Evolutionary conservation across 208 protist species (phyloP).

Genomic region (Herpetomonas muscarum): DNA sequence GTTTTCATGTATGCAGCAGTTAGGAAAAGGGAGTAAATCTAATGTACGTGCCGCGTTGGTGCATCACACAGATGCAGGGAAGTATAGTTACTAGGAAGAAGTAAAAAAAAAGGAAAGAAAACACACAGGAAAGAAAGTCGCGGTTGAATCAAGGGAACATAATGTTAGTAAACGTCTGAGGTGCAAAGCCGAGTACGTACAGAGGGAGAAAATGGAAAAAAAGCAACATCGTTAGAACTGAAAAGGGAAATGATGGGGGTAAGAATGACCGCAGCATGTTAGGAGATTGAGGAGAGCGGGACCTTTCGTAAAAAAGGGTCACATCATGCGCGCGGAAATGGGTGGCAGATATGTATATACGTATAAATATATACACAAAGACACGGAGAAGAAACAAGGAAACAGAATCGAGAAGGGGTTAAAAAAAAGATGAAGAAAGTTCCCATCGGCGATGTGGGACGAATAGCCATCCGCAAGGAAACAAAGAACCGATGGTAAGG

Average conservation of each 20-base stretch:
- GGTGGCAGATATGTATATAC: too few relatives aligned
- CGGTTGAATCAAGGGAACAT: background rate
- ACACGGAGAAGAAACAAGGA: too few relatives aligned
- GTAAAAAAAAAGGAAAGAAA: background rate
- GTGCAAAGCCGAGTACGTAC: background rate
- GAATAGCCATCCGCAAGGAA: background rate
- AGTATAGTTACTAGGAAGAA: background rate
- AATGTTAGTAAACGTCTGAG: background rate
- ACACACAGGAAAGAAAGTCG: constrained; percentile 2
- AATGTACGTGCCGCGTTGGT: too few relatives aligned
- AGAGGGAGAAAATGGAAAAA: constrained; percentile 3
- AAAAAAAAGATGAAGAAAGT: background rate
- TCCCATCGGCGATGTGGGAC: background rate
- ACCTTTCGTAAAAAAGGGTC: too few relatives aligned
- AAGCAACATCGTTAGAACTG: background rate
- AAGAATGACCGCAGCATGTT: background rate
- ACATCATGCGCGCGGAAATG: too few relatives aligned
- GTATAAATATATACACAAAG: too few relatives aligned
- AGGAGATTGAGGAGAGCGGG: background rate
- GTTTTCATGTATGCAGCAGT: too few relatives aligned
- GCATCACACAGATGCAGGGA: background rate
- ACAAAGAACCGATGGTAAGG: constrained; percentile 9
- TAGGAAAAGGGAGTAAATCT: too few relatives aligned
- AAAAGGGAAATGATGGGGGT: background rate
- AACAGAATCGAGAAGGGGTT: too few relatives aligned